Evolutionary conservation across 2,329 filamentous ascomycete species (phyloP), one percentile per base, ranked within the genome.

Genomic region (Aspergillus udagawae): DNA sequence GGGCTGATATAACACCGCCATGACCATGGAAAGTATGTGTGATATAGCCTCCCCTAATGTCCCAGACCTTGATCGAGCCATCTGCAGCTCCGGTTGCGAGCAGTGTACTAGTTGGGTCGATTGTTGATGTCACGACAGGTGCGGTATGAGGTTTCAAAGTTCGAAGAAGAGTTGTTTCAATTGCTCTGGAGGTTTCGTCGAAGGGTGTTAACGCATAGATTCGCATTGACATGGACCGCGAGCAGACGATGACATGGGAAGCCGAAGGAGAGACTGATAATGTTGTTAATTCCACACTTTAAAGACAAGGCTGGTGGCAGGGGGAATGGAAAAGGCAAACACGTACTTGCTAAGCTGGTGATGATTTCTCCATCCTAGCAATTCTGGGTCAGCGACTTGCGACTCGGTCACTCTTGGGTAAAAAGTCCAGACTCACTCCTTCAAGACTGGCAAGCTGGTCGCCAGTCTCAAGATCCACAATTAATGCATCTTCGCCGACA

Each of bases 1-100:
- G 80, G 0, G 94, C 91, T 12, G 94, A 96, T 4, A 99, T 85
- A 23, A 99, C 83, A 9, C 94, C 92, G 58, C 92, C 92, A 56
- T 96, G 93, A 1, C 92, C 92, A 65, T 93, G 89, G 74, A 99
- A 96, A 0, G 91, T 96, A 75, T 99, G 94, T 28, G 95, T 99
- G 32, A 92, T 86, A 73, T 90, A 97, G 23, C 94, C 94, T 48
- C 88, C 91, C 51, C 83, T 81, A 58, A 99, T 91, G 75, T 99
- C 94, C 93, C 93, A 99, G 53, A 99, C 88, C 74, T 99, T 99
- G 67, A 97, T 90, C 0, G 89, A 85, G 25, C 94, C 94, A 70
- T 99, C 94, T 3, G 94, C 92, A 51, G 90, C 91, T 61, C 95
- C 94, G 17, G 93, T 97, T 17, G 92, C 94, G 47, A 99, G 81